phyloP scores from a whole-genome alignment of 169 alveolate species.

The Neospora caninum region DNA sequence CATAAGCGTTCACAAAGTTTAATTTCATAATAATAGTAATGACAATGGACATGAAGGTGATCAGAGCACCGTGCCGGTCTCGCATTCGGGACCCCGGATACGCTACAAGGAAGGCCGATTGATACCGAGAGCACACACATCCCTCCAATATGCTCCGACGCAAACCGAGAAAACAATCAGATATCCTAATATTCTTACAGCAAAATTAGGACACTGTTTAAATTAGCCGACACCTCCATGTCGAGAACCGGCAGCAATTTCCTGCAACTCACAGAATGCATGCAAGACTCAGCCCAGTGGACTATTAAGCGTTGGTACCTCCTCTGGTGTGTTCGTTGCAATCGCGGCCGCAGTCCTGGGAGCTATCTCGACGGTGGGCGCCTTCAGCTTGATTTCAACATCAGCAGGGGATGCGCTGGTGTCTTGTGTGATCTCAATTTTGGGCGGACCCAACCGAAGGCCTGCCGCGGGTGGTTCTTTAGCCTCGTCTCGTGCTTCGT shows the following conservation, averaged over 20 bases:
- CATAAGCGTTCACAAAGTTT: background rate
- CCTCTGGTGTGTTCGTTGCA: constrained; percentile 33
- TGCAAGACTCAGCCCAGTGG: background rate
- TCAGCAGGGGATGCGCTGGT: background rate
- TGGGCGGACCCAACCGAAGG: background rate
- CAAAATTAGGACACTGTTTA: background rate
- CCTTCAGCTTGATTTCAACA: background rate
- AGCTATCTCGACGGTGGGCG: constrained; percentile 15
- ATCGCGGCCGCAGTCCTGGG: constrained; percentile 34
- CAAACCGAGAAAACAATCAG: background rate
- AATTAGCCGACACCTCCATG: constrained; percentile 25
- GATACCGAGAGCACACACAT: background rate
- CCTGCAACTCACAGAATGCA: background rate
- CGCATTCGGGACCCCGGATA: background rate
- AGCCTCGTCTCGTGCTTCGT: background rate
- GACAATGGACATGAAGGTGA: background rate
- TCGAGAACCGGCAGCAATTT: constrained; percentile 19
- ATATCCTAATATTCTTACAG: too few species aligned
- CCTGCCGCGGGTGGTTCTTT: background rate
- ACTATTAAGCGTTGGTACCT: background rate
- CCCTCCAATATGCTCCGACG: background rate
- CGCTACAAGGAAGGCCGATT: background rate
- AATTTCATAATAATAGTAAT: background rate
- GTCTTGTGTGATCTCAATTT: background rate
- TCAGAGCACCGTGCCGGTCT: background rate